Conservation (phyloP, 805 yeast species). For the Kodamaea lidongshanica region DNA sequence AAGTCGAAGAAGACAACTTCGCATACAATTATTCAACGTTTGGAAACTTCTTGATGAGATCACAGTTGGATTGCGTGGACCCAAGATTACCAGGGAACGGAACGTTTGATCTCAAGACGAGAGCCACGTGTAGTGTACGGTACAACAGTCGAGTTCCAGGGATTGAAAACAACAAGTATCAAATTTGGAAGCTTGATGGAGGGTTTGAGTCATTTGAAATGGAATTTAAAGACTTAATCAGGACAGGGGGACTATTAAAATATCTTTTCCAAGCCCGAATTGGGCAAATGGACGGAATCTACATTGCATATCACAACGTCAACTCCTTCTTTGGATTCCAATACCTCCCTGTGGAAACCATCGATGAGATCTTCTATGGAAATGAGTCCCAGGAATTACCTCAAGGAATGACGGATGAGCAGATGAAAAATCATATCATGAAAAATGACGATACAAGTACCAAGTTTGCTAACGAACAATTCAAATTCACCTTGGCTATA, state of each 20-base stretch:
- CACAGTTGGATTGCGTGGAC: constrained; percentile 85
- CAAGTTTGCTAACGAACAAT: constrained; percentile 61
- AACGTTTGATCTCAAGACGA: constrained; percentile 82
- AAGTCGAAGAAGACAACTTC: constrained; percentile 15
- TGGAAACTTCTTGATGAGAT: constrained; percentile 72
- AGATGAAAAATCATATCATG: constrained; percentile 1
- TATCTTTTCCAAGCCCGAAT: constrained; percentile 88
- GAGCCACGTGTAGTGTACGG: constrained; percentile 85
- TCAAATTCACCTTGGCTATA: constrained; percentile 33
- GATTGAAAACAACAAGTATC: constrained; percentile 55
- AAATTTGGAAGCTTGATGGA: constrained; percentile 57
- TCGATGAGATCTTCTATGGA: constrained; percentile 46
- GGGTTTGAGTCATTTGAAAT: constrained; percentile 73
- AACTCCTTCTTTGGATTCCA: constrained; percentile 81
- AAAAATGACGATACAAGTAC: constrained; percentile 32
- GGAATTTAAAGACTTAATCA: constrained; percentile 68
- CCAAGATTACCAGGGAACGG: constrained; percentile 80
- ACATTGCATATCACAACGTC: constrained; percentile 84
- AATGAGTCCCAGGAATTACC: constrained; percentile 10
- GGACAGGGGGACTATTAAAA: constrained; percentile 69
- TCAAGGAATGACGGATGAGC: constrained; percentile 7
- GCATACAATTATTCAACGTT: constrained; percentile 66
- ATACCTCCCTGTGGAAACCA: constrained; percentile 66
- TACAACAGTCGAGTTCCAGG: constrained; percentile 65
- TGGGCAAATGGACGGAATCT: constrained; percentile 96